These are phyloP conservation scores for Aspergillus carbonarius DNA, from an alignment of 2,329 filamentous ascomycete species.

Conservation along the genomic window DNA sequence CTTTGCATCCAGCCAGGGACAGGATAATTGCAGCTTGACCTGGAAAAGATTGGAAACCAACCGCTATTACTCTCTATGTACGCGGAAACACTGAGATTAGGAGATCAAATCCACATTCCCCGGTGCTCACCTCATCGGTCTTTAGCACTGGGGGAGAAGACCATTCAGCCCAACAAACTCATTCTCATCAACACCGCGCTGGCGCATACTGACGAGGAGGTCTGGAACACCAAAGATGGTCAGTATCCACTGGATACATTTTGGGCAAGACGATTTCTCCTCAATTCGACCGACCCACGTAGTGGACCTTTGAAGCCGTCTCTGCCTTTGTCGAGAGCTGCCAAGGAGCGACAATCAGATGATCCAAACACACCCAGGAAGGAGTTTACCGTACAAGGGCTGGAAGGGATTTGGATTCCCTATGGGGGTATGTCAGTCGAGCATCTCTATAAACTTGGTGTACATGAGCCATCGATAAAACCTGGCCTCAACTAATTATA, in stretches of 20 bases:
- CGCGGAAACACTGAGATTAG: constrained; percentile 1
- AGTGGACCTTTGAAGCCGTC: neutral
- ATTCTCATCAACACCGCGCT: constrained; percentile 3
- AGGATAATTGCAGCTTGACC: neutral
- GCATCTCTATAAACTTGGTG: neutral
- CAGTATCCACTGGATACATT: constrained; percentile 1
- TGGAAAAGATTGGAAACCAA: neutral
- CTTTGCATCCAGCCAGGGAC: neutral
- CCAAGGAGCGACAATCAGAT: neutral
- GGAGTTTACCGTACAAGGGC: neutral
- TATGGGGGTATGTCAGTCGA: constrained; percentile 1
- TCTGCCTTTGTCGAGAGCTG: neutral
- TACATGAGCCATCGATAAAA: neutral
- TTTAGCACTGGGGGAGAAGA: neutral
- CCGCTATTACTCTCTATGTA: neutral
- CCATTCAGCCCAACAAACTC: neutral
- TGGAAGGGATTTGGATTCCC: constrained; percentile 6
- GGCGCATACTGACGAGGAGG: neutral
- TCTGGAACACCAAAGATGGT: constrained; percentile 5
- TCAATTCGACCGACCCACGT: neutral
- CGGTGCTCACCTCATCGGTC: neutral
- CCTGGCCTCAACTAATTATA: too few relatives aligned
- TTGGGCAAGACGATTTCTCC: constrained; percentile 1
- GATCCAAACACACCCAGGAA: neutral
- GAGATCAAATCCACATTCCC: neutral